Conservation (phyloP, 805 yeast species). For the Hagleromyces aurorensis region DNA sequence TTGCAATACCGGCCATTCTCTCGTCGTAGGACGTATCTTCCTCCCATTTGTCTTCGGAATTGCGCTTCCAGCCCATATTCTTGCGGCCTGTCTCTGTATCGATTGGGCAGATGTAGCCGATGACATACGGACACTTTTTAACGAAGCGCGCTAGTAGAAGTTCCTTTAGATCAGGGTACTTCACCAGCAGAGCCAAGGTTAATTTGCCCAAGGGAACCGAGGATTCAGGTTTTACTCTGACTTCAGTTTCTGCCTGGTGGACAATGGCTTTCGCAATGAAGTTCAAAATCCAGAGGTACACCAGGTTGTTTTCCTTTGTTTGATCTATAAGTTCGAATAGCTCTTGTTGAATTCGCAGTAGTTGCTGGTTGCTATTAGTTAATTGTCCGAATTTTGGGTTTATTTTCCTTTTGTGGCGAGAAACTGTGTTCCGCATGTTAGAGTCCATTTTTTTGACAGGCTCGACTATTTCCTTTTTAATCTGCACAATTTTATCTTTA, state of each 20-base stretch:
- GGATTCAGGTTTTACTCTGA: slow-evolving; percentile 65
- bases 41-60: slow-evolving; percentile 35
- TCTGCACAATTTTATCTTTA: slow-evolving; percentile 44
- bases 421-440: slow-evolving; percentile 44
- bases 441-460: slow-evolving; percentile 44
- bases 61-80: slow-evolving; percentile 83
- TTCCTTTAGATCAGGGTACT: slow-evolving; percentile 37
- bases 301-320: slow-evolving; percentile 42
- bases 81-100: slow-evolving; percentile 76
- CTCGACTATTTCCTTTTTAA: slow-evolving; percentile 51
- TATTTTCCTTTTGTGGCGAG: slow-evolving; percentile 61
- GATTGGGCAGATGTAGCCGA: slow-evolving; percentile 70
- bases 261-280: slow-evolving; percentile 79
- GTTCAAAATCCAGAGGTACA: slow-evolving; percentile 68
- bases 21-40: slow-evolving; percentile 69
- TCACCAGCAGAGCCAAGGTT: slow-evolving; percentile 44
- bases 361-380: slow-evolving; percentile 60
- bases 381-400: slow-evolving; percentile 90
- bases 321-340: slow-evolving; percentile 42
- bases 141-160: slow-evolving; percentile 65
- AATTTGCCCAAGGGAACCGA: slow-evolving; percentile 74
- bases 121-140: slow-evolving; percentile 82
- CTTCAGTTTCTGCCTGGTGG: slow-evolving; percentile 90
- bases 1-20: slow-evolving; percentile 76
- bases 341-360: slow-evolving; percentile 43